phyloP scores from a whole-genome alignment of 495 filamentous ascomycete genomes.

The Hyaloscypha finlandica region DNA sequence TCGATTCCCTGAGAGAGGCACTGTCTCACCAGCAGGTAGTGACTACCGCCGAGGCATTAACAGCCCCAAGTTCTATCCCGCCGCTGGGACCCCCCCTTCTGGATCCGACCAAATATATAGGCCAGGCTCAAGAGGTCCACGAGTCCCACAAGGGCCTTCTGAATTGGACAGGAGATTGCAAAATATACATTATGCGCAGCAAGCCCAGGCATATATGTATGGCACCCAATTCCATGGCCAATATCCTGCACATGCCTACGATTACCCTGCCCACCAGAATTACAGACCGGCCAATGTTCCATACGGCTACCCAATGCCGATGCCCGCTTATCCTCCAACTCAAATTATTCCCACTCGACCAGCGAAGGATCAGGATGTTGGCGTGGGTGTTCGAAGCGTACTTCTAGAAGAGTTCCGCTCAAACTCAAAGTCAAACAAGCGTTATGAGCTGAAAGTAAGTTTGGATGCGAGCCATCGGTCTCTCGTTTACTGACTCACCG shows the following conservation, averaged over 20 bases:
- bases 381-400: slow-evolving; percentile 66
- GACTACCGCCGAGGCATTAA: slow-evolving; percentile 45
- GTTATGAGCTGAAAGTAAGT: slow-evolving; percentile 79
- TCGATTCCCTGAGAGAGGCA: slow-evolving; percentile 36
- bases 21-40: slow-evolving; percentile 56
- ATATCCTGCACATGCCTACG: slow-evolving; percentile 35
- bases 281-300: slow-evolving; percentile 37
- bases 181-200: slow-evolving; percentile 41
- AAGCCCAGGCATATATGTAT: slow-evolving; percentile 30
- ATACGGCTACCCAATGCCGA: slow-evolving; percentile 39
- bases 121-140: slow-evolving; percentile 26
- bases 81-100: slow-evolving; percentile 40
- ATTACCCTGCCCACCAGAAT: slow-evolving; percentile 37
- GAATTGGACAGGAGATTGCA: slow-evolving; percentile 32
- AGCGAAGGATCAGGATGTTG: slow-evolving; percentile 65
- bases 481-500: neutral
- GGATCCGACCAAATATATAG: slow-evolving; percentile 27
- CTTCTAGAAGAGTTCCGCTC: slow-evolving; percentile 79
- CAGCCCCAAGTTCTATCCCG: slow-evolving; percentile 56
- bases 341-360: slow-evolving; percentile 48
- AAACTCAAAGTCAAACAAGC: slow-evolving; percentile 73
- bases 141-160: slow-evolving; percentile 25
- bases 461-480: neutral
- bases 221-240: slow-evolving; percentile 30
- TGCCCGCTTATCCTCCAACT: slow-evolving; percentile 32